These are phyloP conservation scores for Pyricularia sp. DNA, from an alignment of 2,329 filamentous ascomycete species.

Conservation along the genomic window DNA sequence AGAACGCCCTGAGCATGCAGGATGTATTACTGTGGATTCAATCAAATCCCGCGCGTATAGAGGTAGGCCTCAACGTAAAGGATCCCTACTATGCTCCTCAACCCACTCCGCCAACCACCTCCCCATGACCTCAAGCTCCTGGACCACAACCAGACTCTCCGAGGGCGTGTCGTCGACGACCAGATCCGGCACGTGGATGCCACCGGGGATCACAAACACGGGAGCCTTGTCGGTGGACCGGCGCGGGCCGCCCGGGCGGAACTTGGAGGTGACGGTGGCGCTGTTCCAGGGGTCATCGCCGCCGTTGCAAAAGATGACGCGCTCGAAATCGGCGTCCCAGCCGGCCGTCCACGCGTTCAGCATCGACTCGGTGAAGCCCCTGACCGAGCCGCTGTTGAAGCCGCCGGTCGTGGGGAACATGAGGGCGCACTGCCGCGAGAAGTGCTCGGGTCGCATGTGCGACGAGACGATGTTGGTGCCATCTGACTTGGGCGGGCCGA, in stretches of 20 bases:
- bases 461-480: constrained; percentile 23
- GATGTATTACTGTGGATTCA: neutral
- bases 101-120: neutral
- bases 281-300: constrained; percentile 30
- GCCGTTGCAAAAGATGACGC: constrained; percentile 30
- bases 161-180: neutral
- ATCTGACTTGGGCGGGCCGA: constrained; percentile 33
- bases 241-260: constrained; percentile 26
- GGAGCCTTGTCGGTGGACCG: constrained; percentile 21
- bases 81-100: neutral
- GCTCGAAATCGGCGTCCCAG: constrained; percentile 28
- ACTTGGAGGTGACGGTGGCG: constrained; percentile 25
- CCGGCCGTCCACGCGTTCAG: constrained; percentile 29
- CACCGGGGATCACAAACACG: constrained; percentile 23
- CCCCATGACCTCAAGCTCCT: neutral
- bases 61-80: neutral
- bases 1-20: neutral
- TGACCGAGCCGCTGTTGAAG: constrained; percentile 18
- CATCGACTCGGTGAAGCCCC: constrained; percentile 24
- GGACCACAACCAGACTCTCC: neutral
- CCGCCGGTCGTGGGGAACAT: constrained; percentile 29
- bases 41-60: neutral
- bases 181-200: constrained; percentile 18
- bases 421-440: constrained; percentile 34
- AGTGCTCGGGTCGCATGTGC: constrained; percentile 23